Evolutionary conservation across 2,329 filamentous ascomycete species (phyloP).

Genomic region (Pseudogymnoascus sp.): DNA sequence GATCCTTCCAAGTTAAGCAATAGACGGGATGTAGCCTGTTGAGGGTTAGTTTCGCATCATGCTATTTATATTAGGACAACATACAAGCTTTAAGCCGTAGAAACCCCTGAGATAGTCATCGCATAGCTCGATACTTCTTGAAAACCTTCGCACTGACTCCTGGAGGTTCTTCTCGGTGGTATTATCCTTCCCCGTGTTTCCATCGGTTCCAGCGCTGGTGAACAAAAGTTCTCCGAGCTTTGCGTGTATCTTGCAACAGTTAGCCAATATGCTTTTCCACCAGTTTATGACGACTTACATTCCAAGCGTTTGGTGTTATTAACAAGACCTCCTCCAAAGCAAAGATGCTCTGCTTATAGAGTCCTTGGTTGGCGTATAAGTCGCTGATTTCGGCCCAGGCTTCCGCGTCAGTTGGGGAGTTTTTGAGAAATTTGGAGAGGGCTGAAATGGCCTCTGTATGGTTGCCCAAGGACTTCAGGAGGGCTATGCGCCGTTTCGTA

Average conservation of each 20-base stretch:
- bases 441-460: constrained; percentile 65
- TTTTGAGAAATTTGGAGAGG: constrained; percentile 69
- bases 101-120: constrained; percentile 88
- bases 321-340: constrained; percentile 86
- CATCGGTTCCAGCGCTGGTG: constrained; percentile 50
- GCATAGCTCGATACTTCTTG: constrained; percentile 85
- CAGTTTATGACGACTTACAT: constrained; percentile 49
- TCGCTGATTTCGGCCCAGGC: constrained; percentile 89
- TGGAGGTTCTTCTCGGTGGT: constrained; percentile 46
- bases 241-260: constrained; percentile 64
- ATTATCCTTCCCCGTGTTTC: constrained; percentile 32
- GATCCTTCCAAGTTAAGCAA: constrained; percentile 13
- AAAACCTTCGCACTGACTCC: constrained; percentile 77
- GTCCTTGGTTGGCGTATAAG: constrained; percentile 71
- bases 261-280: constrained; percentile 25
- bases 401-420: constrained; percentile 83
- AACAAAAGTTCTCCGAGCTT: constrained; percentile 77
- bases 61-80: constrained; percentile 21
- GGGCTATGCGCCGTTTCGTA: constrained; percentile 72
- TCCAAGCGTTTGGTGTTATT: constrained; percentile 88
- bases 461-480: constrained; percentile 68
- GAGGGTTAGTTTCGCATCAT: constrained; percentile 19
- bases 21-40: constrained; percentile 26
- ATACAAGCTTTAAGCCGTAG: constrained; percentile 79
- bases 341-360: constrained; percentile 78